Evolutionary conservation across 345 rosid species (phyloP), one percentile per base, ranked within the genome.

Genomic region (Fremontodendron californicum): DNA sequence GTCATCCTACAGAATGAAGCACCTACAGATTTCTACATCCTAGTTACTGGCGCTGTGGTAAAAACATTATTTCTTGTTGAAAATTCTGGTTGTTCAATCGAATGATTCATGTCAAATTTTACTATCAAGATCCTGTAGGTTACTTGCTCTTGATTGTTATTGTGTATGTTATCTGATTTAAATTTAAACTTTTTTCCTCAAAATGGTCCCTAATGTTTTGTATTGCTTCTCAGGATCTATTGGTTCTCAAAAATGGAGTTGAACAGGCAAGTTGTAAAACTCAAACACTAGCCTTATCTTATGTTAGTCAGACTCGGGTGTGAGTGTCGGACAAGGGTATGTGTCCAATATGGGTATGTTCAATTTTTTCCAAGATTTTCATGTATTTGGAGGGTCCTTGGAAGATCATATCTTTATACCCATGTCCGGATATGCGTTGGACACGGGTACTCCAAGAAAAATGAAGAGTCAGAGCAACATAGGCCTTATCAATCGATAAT

Each of bases 1-100:
- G 96, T 92, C 55, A 87, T 92, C 78, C 87, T 92, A 78, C 92
- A 90, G 83, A 92, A 92, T 48, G 97, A 92, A 88, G 94, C 97
- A 4, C 94, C 94, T 1, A 90, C 97, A 21, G 97, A 92, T 73
- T 92, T 92, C 81, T 92, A 92, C 85, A 80, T 90, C 61, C 88
- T 92, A 74, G 97, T 90, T 57, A 78, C 84, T 0, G 97, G 97
- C 4, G 86, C 94, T 12, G 91, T 90, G 91, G 97, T 92, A 88
- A 85, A 39, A 67, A 66, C 29, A 49, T 11, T 39, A 21, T 29
- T 73, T 55, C 15, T 54, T 57, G 15, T 11, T 66, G 55, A 48
- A 46, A 39, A 33, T 37, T 39, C 58, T 3, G 48, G 9, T 62
- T 21, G 42, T 35, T 3, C 48, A 33, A 5, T 58, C 21, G 29